Evolutionary conservation across 441 rosid species (phyloP), one percentile per base, ranked within the genome.

Genomic region (Populus trichocarpa): DNA sequence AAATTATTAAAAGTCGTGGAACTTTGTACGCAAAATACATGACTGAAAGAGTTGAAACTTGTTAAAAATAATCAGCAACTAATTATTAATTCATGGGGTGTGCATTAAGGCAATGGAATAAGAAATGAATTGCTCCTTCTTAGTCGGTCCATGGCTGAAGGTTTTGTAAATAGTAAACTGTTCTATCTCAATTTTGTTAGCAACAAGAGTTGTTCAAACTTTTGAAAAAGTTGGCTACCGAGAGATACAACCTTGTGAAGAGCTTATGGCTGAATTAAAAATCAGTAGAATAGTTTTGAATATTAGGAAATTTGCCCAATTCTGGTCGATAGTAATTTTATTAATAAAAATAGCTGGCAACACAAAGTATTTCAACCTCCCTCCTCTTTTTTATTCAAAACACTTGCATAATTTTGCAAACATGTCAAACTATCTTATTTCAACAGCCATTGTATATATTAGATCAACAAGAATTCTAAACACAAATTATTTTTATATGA

Each of bases 11-110:
- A 73, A 36, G 67, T 83, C 77, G 16, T 61, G 25, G 70, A 77
- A 23, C 78, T 86, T 85, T 69, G 86, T 86, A 86, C 90, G 88
- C 85, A 8, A 81, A 22, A 67, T 65, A 50, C 40, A 35, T 33
- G 78, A 7, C 1, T 14, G 59, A 80, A 42, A 25, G 63, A 4
- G 57, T 40, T 23, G 30, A 57, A 35, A 33, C 36, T 5, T 59
- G 22, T 69, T 69, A 35, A 33, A 33, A 16, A 40, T n/a, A 3
- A 16, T n/a, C 36, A 30, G 7, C 1, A 23, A 11, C 74, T 50
- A 30, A n/a, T n/a, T n/a, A 18, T 33, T n/a, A 69, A 69, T 69
- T 50, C 20, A 50, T 50, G 59, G 59, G 59, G n/a, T 50, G 59
- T 50, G 20, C 59, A 14, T 5, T 14, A 50, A 14, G 59, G 12